phyloP scores from a whole-genome alignment of 805 yeast genomes.

The Spathaspora arborariae region DNA sequence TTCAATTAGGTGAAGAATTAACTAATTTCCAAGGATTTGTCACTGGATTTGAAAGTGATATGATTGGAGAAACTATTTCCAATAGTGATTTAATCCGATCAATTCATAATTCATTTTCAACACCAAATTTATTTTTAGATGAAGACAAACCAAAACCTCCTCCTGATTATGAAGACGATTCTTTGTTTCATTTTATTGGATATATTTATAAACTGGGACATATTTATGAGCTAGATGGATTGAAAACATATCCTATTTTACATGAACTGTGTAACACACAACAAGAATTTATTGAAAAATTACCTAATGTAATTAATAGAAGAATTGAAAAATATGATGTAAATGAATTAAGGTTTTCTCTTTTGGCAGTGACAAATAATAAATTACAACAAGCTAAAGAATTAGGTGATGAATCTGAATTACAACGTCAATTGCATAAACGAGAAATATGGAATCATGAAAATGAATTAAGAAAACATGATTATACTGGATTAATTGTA shows the following conservation, averaged over 20 bases:
- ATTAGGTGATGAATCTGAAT: slow-evolving; percentile 37
- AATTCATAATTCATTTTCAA: slow-evolving; percentile 59
- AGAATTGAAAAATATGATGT: slow-evolving; percentile 46
- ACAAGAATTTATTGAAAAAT: slow-evolving; percentile 38
- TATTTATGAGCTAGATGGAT: slow-evolving; percentile 62
- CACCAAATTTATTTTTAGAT: slow-evolving; percentile 50
- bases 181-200: slow-evolving; percentile 59
- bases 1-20: slow-evolving; percentile 49
- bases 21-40: slow-evolving; percentile 47
- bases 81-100: slow-evolving; percentile 53
- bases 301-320: slow-evolving; percentile 42
- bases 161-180: slow-evolving; percentile 42
- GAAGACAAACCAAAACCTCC: slow-evolving; percentile 26
- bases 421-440: slow-evolving; percentile 41
- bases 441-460: slow-evolving; percentile 52
- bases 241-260: slow-evolving; percentile 50
- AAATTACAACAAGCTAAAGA: slow-evolving; percentile 35
- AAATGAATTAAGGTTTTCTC: slow-evolving; percentile 53
- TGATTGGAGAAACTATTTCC: slow-evolving; percentile 59
- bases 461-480: slow-evolving; percentile 50
- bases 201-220: slow-evolving; percentile 42
- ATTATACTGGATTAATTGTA: slow-evolving; percentile 48
- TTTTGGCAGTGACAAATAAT: slow-evolving; percentile 51
- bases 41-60: slow-evolving; percentile 48
- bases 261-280: slow-evolving; percentile 40